Evolutionary conservation across 2,329 filamentous ascomycete genomes (phyloP), one percentile per base, ranked within the genome.

Genomic region (Botrytis medusae): DNA sequence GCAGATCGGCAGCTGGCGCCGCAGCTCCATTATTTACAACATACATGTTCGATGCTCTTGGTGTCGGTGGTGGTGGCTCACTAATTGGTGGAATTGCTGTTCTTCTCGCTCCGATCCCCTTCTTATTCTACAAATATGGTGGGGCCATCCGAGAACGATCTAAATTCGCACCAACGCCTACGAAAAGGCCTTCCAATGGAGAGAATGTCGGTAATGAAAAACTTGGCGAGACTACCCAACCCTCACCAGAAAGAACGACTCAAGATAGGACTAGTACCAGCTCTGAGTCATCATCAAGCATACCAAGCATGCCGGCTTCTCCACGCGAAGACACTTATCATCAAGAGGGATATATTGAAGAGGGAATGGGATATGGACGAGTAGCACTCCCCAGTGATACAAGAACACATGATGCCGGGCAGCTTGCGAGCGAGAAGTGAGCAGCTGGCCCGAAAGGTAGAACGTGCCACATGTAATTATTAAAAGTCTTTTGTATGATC

Each of bases 1-100:
- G 86, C 67, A 84, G 91, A n/a, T 89, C 86, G 14, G 84, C 86
- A 9, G 90, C 91, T 74, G 92, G 90, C 18, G 91, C 90, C 9
- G 82, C 89, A 0, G 85, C 92, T 1, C 90, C 90, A 0, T 82
- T 92, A 2, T 89, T 89, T 18, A 90, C 89, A 0, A 82, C 85
- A 0, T 82, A 84, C 20, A 82, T 83, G 81, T 83, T 82, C 73
- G 78, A 82, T 9, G 81, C 81, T 59, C 80, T 87, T 2, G 84
- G 78, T 79, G 88, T 80, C 79, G 90, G 81, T 76, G 92, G 79
- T 86, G 87, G 77, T 1, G 86, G 86, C 20, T 84, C 82, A 34
- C 74, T 86, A 2, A 79, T 85, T 42, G 84, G 78, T 0, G 88
- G 90, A 72, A 81, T 89, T 25, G 84, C 85, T 0, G 77, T 90